These are phyloP conservation scores for Didymella glomerata DNA, from an alignment of 2,329 filamentous ascomycete genomes.

Conservation along the genomic window DNA sequence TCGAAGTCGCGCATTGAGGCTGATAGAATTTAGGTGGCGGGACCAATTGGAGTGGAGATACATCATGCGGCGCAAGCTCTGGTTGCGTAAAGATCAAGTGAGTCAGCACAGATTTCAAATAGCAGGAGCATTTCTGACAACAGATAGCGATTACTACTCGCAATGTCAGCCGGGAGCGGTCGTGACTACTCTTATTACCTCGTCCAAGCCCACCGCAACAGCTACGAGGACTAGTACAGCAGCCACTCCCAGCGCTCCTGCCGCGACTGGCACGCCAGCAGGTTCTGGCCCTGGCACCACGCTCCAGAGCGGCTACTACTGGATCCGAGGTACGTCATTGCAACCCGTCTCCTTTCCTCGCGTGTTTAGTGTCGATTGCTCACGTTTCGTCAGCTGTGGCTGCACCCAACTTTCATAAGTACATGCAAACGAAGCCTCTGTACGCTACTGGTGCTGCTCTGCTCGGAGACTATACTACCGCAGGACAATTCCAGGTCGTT, in stretches of 20 bases:
- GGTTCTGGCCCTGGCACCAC: constrained; percentile 55
- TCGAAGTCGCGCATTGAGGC: neutral
- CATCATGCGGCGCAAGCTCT: constrained; percentile 34
- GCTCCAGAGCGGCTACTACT: constrained; percentile 62
- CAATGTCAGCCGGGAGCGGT: constrained; percentile 54
- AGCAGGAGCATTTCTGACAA: neutral
- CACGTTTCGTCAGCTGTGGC: constrained; percentile 56
- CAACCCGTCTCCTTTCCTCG: neutral
- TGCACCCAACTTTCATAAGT: constrained; percentile 62
- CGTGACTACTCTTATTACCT: constrained; percentile 19
- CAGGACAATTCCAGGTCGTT: constrained; percentile 66
- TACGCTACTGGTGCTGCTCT: constrained; percentile 59
- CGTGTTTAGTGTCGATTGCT: too few species aligned
- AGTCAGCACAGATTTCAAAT: neutral
- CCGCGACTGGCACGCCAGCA: constrained; percentile 34
- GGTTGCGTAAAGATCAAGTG: constrained; percentile 48
- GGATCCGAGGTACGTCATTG: constrained; percentile 57
- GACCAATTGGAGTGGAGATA: constrained; percentile 37
- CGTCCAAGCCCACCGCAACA: constrained; percentile 22
- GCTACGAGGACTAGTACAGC: constrained; percentile 24
- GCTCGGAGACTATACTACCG: constrained; percentile 61
- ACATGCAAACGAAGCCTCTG: constrained; percentile 49
- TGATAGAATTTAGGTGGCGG: constrained; percentile 40
- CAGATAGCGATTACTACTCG: constrained; percentile 47
- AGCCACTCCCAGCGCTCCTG: constrained; percentile 26